Evolutionary conservation across 1,284 basidiomycete species (phyloP).

Genomic region (Austropuccinia psidii): DNA sequence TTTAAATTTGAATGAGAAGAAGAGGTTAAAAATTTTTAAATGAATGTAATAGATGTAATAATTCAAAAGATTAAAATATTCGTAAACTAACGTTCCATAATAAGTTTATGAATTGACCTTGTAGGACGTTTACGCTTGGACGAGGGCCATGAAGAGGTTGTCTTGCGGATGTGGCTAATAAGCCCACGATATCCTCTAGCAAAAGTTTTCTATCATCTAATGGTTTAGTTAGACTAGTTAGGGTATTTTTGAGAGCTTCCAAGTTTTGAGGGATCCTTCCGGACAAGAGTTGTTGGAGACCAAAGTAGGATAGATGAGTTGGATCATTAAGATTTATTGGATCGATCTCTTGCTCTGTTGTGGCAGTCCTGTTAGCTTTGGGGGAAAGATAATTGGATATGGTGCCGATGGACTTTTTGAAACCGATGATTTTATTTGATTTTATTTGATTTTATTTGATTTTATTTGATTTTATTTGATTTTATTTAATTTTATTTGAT

Average conservation of each 20-base stretch:
- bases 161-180: slow-evolving; percentile 19
- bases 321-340: slow-evolving; percentile 18
- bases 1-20: background rate
- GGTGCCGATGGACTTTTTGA: slow-evolving; percentile 20
- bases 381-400: slow-evolving; percentile 27
- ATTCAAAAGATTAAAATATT: background rate
- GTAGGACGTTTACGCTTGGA: slow-evolving; percentile 25
- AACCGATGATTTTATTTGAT: background rate
- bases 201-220: slow-evolving; percentile 34
- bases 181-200: slow-evolving; percentile 30
- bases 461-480: background rate
- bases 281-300: slow-evolving; percentile 26
- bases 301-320: slow-evolving; percentile 18
- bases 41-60: background rate
- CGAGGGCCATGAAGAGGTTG: slow-evolving; percentile 12
- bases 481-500: background rate
- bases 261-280: slow-evolving; percentile 32
- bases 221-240: slow-evolving; percentile 19
- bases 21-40: background rate
- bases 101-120: slow-evolving; percentile 35
- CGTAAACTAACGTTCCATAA: slow-evolving; percentile 28
- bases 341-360: slow-evolving; percentile 16
- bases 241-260: background rate
- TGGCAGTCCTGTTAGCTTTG: slow-evolving; percentile 8
- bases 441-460: background rate